Conservation (phyloP, 2,329 filamentous ascomycete species). For the Ophiocordyceps camponoti-saundersi region DNA sequence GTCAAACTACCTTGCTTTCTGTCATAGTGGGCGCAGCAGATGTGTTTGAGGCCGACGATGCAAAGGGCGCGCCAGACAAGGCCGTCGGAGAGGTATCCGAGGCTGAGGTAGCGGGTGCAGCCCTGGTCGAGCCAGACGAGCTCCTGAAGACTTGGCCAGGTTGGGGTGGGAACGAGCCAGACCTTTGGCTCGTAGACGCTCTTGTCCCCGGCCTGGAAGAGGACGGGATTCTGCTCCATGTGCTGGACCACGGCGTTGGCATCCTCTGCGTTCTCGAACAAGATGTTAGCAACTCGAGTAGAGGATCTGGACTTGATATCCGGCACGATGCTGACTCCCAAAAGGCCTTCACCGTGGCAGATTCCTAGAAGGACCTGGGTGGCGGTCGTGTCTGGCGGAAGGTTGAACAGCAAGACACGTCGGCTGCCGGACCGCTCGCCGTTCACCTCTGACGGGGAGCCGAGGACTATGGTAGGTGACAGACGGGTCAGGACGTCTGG, state of each 20-base stretch:
- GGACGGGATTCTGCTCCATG: background rate
- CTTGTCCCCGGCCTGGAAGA: background rate
- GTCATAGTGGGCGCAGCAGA: background rate
- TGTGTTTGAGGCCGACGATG: background rate
- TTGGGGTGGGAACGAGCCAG: background rate
- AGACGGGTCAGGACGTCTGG: background rate
- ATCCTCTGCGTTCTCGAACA: slow-evolving; percentile 5
- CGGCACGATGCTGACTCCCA: slow-evolving; percentile 1
- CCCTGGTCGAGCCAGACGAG: background rate
- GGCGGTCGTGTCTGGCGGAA: slow-evolving; percentile 3
- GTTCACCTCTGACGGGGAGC: background rate
- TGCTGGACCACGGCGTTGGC: background rate
- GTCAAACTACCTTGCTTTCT: background rate
- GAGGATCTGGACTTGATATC: background rate
- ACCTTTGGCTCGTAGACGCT: background rate
- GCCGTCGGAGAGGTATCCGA: background rate
- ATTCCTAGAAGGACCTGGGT: slow-evolving; percentile 8
- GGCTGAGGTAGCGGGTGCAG: background rate
- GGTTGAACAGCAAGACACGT: slow-evolving; percentile 7
- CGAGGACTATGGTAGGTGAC: slow-evolving; percentile 1
- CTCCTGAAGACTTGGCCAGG: background rate
- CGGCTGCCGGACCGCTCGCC: slow-evolving; percentile 3
- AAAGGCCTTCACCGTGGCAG: slow-evolving; percentile 3
- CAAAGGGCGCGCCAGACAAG: background rate
- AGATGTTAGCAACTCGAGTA: slow-evolving; percentile 4